A percentile compares a stretch with the other conserved stretches of the same genome.
Conservation (phyloP, 768 basidiomycete species). For the Tylopilus felleus region DNA sequence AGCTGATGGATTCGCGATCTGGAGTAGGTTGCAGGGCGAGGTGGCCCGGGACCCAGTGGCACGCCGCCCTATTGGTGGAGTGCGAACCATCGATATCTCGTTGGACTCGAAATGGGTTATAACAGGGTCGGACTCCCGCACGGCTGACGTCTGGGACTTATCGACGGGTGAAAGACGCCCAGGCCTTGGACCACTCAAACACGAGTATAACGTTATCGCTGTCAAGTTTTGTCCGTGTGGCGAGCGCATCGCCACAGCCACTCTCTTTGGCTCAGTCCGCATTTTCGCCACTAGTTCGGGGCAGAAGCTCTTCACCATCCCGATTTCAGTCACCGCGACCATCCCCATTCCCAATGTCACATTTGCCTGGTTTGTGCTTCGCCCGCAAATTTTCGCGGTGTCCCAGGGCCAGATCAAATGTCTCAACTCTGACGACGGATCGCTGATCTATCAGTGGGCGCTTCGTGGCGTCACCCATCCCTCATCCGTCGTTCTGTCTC, state of each 20-base stretch:
- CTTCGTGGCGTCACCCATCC: constrained; percentile 6
- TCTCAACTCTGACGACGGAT: constrained; percentile 13
- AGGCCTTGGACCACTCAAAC: constrained; percentile 1
- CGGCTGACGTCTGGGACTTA: constrained; percentile 14
- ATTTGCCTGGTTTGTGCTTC: constrained; percentile 10
- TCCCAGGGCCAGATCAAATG: constrained; percentile 21
- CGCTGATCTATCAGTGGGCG: constrained; percentile 13
- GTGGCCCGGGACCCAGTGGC: neutral
- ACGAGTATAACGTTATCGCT: constrained; percentile 18
- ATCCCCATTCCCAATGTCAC: neutral
- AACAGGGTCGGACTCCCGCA: constrained; percentile 16
- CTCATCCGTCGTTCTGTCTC: constrained; percentile 12
- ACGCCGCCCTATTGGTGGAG: constrained; percentile 2
- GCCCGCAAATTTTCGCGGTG: constrained; percentile 10
- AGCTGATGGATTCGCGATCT: constrained; percentile 11
- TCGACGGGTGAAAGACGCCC: constrained; percentile 9
- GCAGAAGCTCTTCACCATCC: constrained; percentile 16
- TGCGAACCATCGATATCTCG: constrained; percentile 17
- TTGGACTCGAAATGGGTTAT: constrained; percentile 17
- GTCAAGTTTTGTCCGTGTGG: constrained; percentile 21
- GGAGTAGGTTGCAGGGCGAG: neutral
- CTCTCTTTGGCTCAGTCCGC: constrained; percentile 19
- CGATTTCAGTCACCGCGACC: constrained; percentile 9
- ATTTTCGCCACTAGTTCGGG: constrained; percentile 7
- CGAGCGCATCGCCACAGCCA: constrained; percentile 16